These are phyloP conservation scores for Salicornia ramosissima DNA, from an alignment of 148 eudicot genomes.

Conservation along the genomic window DNA sequence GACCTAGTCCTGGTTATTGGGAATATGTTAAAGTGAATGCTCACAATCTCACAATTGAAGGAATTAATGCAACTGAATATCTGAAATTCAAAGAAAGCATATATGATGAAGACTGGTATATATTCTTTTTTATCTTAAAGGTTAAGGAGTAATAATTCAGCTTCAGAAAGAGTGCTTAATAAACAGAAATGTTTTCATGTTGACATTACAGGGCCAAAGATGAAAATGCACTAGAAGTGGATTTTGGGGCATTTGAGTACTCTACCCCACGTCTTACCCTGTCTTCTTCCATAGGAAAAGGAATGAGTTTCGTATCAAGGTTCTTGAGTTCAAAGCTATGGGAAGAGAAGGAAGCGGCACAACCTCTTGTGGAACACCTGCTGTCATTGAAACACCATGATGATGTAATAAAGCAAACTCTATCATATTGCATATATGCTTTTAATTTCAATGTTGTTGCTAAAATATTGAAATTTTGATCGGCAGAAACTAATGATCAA, in stretches of 20 bases:
- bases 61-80: conserved; percentile 62
- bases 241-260: conserved; percentile 77
- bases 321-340: conserved; percentile 64
- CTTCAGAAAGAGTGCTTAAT: background rate
- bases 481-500: conserved; percentile 85
- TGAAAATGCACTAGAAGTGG: conserved; percentile 76
- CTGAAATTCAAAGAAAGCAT: conserved; percentile 72
- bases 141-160: background rate
- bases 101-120: conserved; percentile 69
- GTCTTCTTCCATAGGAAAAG: conserved; percentile 79
- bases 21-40: conserved; percentile 77
- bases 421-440: background rate
- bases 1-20: conserved; percentile 88
- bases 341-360: conserved; percentile 41
- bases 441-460: background rate
- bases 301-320: conserved; percentile 55
- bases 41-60: conserved; percentile 63
- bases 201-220: conserved; percentile 73
- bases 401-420: conserved; percentile 42
- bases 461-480: background rate
- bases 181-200: background rate
- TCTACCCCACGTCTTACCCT: conserved; percentile 56
- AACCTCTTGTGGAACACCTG: conserved; percentile 72
- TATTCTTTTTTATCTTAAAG: background rate
- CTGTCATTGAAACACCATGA: conserved; percentile 56